Percentiles rank a stretch among this genome's conserved stretches.
Conservation (phyloP, 2,329 filamentous ascomycete species). For the Stromatinia cepivora region DNA sequence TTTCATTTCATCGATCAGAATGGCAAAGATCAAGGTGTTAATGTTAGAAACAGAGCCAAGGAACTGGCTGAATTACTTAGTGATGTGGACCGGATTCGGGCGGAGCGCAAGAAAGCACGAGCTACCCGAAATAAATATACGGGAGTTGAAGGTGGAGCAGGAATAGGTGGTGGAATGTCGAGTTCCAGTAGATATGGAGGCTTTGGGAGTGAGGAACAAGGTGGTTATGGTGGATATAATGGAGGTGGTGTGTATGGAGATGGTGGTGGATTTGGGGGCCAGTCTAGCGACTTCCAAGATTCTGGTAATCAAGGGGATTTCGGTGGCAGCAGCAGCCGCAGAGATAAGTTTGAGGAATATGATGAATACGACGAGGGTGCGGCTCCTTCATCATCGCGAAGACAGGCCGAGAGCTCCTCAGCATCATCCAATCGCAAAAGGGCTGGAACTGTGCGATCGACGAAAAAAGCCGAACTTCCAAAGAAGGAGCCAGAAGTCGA, state of each 20-base stretch:
- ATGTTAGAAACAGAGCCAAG: conserved; percentile 94
- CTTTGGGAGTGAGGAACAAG: conserved; percentile 78
- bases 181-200: conserved; percentile 68
- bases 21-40: conserved; percentile 97
- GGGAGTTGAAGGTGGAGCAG: conserved; percentile 81
- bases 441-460: conserved; percentile 48
- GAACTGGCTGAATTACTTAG: conserved; percentile 91
- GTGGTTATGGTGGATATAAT: conserved; percentile 64
- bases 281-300: conserved; percentile 70
- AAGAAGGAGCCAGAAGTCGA: conserved; percentile 92
- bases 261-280: conserved; percentile 87
- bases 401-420: conserved; percentile 35
- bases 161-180: conserved; percentile 53
- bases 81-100: conserved; percentile 84
- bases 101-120: conserved; percentile 85
- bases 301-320: conserved; percentile 39
- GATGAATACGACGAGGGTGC: conserved; percentile 89
- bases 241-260: conserved; percentile 87
- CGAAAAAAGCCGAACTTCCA: conserved; percentile 66
- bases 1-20: conserved; percentile 97
- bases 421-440: conserved; percentile 38
- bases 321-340: conserved; percentile 46
- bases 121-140: conserved; percentile 92
- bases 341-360: conserved; percentile 91
- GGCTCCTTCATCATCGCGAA: conserved; percentile 49